Conservation (phyloP, 2,329 filamentous ascomycete species). For the Calonectria ilicicola region DNA sequence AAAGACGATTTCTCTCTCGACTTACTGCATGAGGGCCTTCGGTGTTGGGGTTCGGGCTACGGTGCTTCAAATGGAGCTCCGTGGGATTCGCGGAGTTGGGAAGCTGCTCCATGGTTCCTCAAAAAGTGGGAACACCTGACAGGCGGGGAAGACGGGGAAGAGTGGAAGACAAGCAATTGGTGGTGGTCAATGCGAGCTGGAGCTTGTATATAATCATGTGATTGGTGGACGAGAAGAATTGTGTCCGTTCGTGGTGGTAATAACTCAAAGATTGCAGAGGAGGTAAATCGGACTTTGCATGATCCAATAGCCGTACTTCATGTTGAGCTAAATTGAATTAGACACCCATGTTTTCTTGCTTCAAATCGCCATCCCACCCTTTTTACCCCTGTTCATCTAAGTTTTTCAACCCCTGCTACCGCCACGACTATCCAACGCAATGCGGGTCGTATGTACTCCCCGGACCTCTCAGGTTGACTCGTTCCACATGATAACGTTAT, state of each 20-base stretch:
- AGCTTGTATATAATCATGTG: background rate
- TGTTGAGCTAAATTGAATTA: no score
- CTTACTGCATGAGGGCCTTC: conserved; percentile 11
- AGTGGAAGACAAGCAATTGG: conserved; percentile 21
- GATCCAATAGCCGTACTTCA: no score
- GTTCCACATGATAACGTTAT: background rate
- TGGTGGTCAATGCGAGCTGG: conserved; percentile 24
- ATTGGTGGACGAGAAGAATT: background rate
- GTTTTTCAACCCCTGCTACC: background rate
- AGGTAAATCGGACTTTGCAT: no score
- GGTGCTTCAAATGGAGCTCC: no score
- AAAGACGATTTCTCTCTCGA: conserved; percentile 13
- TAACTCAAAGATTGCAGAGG: background rate
- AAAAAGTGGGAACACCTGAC: conserved; percentile 20
- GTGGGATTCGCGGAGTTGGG: conserved; percentile 26
- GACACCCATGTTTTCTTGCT: no score
- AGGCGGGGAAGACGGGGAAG: conserved; percentile 16
- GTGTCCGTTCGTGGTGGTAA: no score
- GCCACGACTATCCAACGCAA: background rate
- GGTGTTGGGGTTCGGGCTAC: conserved; percentile 3
- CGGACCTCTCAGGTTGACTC: background rate
- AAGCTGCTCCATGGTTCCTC: conserved; percentile 26
- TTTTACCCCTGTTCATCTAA: background rate
- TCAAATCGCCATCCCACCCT: no score
- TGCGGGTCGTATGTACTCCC: background rate